Evolutionary conservation across 78 protist species (phyloP).

Genomic region (Planoprotostelium fungivorum): DNA sequence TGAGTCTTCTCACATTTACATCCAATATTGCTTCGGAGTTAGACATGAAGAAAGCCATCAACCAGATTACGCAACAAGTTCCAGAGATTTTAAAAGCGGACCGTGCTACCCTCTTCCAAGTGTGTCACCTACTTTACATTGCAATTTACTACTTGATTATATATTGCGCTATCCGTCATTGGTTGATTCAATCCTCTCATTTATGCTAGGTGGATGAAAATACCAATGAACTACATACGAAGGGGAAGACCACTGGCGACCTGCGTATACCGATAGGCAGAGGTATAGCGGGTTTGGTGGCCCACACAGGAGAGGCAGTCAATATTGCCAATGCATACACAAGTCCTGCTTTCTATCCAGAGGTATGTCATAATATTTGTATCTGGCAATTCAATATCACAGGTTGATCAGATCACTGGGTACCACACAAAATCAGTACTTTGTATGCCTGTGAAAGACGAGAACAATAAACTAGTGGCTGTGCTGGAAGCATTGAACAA

Average conservation of each 20-base stretch:
- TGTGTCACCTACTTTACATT: background rate
- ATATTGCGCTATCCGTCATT: background rate
- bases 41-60: background rate
- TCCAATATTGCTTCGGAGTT: background rate
- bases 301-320: background rate
- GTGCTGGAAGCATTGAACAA: background rate
- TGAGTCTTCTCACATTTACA: background rate
- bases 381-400: background rate
- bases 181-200: background rate
- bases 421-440: background rate
- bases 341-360: background rate
- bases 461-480: background rate
- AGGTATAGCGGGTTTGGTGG: background rate
- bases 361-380: background rate
- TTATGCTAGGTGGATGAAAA: background rate
- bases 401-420: background rate
- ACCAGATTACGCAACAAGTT: background rate
- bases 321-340: background rate
- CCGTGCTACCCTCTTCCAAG: background rate
- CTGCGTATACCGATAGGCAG: background rate
- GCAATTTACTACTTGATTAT: too few species aligned
- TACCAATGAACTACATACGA: background rate
- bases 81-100: background rate
- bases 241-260: background rate
- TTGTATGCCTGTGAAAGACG: background rate